A percentile compares a stretch with the other conserved stretches of the same genome.
Evolutionary conservation across 1,139 yeast species (phyloP).

Genomic region (Taphrina pruni): DNA sequence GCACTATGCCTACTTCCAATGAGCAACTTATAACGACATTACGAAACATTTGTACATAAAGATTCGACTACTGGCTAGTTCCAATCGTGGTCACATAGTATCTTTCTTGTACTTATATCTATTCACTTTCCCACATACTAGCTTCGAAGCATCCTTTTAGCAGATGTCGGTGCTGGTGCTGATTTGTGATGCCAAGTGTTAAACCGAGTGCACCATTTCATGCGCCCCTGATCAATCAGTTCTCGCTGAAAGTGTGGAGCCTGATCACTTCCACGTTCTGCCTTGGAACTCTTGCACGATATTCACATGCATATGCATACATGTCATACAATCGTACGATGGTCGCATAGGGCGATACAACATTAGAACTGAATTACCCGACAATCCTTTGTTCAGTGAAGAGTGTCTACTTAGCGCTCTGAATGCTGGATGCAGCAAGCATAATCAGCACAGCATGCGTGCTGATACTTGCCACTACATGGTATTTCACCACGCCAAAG

Average conservation of each 20-base stretch:
- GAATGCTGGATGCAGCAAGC: constrained; percentile 12
- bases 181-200: background rate
- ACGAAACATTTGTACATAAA: background rate
- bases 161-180: background rate
- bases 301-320: no score
- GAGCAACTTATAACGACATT: background rate
- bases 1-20: no score
- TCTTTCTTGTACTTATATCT: background rate
- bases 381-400: background rate
- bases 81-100: constrained; percentile 1
- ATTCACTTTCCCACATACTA: no score
- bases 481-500: constrained; percentile 5
- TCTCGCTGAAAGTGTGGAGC: no score
- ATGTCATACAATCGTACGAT: no score
- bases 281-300: no score
- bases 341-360: no score
- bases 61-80: background rate
- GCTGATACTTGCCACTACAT: background rate
- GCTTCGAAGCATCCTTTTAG: no score
- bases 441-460: constrained; percentile 2
- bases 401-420: background rate
- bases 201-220: background rate
- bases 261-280: no score
- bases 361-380: no score
- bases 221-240: no score